Evolutionary conservation across 495 filamentous ascomycete genomes (phyloP).

Genomic region (Hypoxylon trugodes): DNA sequence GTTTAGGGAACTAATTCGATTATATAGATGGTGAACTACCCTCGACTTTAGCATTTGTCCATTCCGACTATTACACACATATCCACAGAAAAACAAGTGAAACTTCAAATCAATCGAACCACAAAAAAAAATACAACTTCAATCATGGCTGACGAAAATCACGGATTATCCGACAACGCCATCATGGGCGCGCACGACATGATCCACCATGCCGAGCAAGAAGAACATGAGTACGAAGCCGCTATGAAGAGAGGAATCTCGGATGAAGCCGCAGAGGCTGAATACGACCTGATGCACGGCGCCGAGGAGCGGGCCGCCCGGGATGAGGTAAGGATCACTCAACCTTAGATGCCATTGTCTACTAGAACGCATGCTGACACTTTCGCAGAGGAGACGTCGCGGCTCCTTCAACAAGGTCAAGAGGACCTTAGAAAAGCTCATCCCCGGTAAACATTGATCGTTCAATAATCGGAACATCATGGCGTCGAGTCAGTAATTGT

Average conservation of each 20-base stretch:
- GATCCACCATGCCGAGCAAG: conserved; percentile 47
- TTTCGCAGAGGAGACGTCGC: conserved; percentile 20
- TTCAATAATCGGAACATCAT: not conserved
- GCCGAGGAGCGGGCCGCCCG: conserved; percentile 37
- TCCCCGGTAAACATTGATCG: conserved; percentile 36
- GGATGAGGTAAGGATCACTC: conserved; percentile 27
- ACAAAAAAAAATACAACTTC: conserved; percentile 5
- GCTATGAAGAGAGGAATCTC: conserved; percentile 40
- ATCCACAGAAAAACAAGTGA: not conserved
- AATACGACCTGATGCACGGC: conserved; percentile 44
- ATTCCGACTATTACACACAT: not conserved
- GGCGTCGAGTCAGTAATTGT: not conserved
- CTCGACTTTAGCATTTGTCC: not conserved
- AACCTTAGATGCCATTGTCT: too few species aligned
- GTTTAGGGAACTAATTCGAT: conserved; percentile 1
- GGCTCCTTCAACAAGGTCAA: conserved; percentile 33
- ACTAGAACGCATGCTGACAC: not conserved
- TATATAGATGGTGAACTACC: conserved; percentile 30
- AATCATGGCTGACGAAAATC: conserved; percentile 43
- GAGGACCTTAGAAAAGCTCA: conserved; percentile 37
- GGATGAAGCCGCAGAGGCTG: conserved; percentile 42
- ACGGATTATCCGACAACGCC: conserved; percentile 41
- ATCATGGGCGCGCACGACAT: conserved; percentile 42
- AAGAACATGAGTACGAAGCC: conserved; percentile 46
- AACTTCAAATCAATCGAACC: not conserved